phyloP scores from a whole-genome alignment of 805 yeast genomes.

The Schwanniomyces occidentalis region DNA sequence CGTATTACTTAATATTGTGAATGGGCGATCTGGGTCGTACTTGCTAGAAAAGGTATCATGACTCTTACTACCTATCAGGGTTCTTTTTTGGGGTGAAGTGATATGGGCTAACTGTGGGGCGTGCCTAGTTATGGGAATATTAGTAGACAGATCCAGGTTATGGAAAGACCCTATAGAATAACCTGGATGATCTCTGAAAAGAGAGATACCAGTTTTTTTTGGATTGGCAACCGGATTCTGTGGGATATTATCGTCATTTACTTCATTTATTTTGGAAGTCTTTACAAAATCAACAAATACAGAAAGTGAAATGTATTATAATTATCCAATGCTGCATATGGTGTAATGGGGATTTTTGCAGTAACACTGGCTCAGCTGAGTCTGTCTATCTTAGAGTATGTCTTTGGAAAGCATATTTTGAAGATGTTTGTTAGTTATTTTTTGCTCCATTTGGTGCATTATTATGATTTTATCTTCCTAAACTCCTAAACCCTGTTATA shows the following conservation, averaged over 20 bases:
- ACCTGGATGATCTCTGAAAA: too few species aligned
- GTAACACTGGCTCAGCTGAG: slow-evolving; percentile 61
- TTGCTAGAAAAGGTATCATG: slow-evolving; percentile 57
- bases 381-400: slow-evolving; percentile 59
- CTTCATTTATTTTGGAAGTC: slow-evolving; percentile 59
- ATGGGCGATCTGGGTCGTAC: slow-evolving; percentile 49
- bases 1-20: slow-evolving; percentile 19
- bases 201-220: slow-evolving; percentile 48
- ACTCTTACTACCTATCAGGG: slow-evolving; percentile 53
- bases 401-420: slow-evolving; percentile 56
- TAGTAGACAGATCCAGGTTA: slow-evolving; percentile 29
- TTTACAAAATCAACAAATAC: slow-evolving; percentile 51
- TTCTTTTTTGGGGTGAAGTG: slow-evolving; percentile 55
- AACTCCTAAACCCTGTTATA: slow-evolving; percentile 42
- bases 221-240: slow-evolving; percentile 80
- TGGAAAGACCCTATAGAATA: too few species aligned
- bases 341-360: slow-evolving; percentile 72
- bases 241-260: slow-evolving; percentile 80
- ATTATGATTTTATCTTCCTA: slow-evolving; percentile 55
- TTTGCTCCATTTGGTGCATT: slow-evolving; percentile 75
- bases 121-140: slow-evolving; percentile 66
- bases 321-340: slow-evolving; percentile 70
- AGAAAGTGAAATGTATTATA: slow-evolving; percentile 28
- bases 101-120: slow-evolving; percentile 80
- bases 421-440: slow-evolving; percentile 21